Conservation (phyloP, 257 asterid species). For the Gardenia jasminoides region DNA sequence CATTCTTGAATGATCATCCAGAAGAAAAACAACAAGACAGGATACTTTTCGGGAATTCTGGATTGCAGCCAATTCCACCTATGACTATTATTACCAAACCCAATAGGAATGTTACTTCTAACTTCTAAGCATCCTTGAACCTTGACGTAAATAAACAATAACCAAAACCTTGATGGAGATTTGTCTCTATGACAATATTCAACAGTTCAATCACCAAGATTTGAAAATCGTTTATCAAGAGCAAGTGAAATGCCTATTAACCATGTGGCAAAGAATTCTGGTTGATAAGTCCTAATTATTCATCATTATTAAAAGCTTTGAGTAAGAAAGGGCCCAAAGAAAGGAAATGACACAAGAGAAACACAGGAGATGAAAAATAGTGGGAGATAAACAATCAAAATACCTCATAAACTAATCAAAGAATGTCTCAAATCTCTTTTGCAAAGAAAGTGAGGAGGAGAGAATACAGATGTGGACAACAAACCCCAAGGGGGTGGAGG, state of each 20-base stretch:
- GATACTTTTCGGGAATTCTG: background rate
- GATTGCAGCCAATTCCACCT: background rate
- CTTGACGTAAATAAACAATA: background rate
- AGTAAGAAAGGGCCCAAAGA: background rate
- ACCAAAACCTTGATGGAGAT: background rate
- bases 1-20: conserved; percentile 3
- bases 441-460: background rate
- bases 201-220: background rate
- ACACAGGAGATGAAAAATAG: background rate
- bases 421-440: background rate
- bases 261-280: background rate
- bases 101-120: background rate
- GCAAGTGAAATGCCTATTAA: background rate
- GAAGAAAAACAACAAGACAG: background rate
- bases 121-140: background rate
- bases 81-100: background rate
- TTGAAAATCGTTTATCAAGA: background rate
- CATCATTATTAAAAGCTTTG: background rate
- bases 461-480: too few species aligned
- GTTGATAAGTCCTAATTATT: background rate
- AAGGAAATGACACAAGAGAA: background rate
- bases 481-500: background rate
- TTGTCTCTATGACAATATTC: background rate
- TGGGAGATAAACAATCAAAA: background rate
- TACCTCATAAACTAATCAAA: background rate